Percentiles rank a stretch among this genome's conserved stretches.
These are phyloP conservation scores for Mycosphaerella arachidis DNA, from an alignment of 2,329 filamentous ascomycete genomes.

Conservation along the genomic window DNA sequence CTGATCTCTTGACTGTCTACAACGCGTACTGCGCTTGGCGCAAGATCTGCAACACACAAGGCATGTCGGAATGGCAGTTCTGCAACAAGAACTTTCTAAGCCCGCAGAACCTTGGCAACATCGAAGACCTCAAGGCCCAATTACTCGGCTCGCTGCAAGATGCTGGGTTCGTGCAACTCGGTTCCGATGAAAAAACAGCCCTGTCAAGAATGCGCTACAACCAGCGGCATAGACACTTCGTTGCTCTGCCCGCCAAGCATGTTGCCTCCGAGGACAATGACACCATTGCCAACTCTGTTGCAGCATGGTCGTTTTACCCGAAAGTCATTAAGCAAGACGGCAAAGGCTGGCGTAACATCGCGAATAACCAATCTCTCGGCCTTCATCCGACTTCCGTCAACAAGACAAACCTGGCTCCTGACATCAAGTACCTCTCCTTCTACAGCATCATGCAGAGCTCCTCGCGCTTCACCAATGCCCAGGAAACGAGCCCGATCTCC, in stretches of 20 bases:
- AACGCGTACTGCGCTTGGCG: slow-evolving; percentile 92
- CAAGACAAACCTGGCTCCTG: slow-evolving; percentile 49
- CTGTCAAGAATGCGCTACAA: slow-evolving; percentile 67
- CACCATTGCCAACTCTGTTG: slow-evolving; percentile 69
- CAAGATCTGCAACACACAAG: slow-evolving; percentile 66
- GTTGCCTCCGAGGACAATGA: slow-evolving; percentile 78
- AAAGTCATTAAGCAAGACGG: slow-evolving; percentile 80
- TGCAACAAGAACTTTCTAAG: slow-evolving; percentile 93
- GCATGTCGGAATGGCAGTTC: slow-evolving; percentile 76
- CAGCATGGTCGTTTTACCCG: slow-evolving; percentile 93
- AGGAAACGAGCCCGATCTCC: slow-evolving; percentile 64
- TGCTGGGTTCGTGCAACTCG: slow-evolving; percentile 73
- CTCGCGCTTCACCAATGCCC: slow-evolving; percentile 79
- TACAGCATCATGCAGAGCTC: slow-evolving; percentile 96
- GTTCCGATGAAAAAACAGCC: slow-evolving; percentile 64
- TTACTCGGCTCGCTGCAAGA: slow-evolving; percentile 80
- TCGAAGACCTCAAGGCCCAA: slow-evolving; percentile 93
- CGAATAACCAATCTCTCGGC: slow-evolving; percentile 86
- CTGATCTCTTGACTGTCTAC: slow-evolving; percentile 86
- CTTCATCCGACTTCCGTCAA: slow-evolving; percentile 88
- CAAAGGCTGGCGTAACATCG: slow-evolving; percentile 84
- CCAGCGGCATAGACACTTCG: slow-evolving; percentile 66
- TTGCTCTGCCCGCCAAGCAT: slow-evolving; percentile 71
- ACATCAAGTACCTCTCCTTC: slow-evolving; percentile 79
- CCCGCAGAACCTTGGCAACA: slow-evolving; percentile 80